Evolutionary conservation across 1,139 yeast genomes (phyloP).

Genomic region (Yamadazyma siamensis): DNA sequence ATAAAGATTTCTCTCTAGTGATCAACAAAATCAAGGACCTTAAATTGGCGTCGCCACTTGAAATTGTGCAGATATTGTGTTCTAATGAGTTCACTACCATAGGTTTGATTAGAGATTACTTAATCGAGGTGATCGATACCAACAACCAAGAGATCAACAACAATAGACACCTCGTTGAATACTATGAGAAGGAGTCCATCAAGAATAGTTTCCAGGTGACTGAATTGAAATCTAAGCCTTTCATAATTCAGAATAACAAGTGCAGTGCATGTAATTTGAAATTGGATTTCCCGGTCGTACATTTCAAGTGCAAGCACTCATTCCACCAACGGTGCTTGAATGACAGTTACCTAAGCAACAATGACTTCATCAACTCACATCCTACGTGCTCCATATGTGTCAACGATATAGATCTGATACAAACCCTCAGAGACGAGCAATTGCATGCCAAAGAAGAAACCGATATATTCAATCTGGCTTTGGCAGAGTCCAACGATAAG

Average conservation of each 20-base stretch:
- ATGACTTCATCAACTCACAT: conserved; percentile 16
- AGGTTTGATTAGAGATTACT: conserved; percentile 68
- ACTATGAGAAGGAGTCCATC: conserved; percentile 67
- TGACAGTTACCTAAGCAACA: conserved; percentile 30
- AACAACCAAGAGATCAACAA: conserved; percentile 67
- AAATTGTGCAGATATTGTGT: conserved; percentile 67
- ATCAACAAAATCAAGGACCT: conserved; percentile 51
- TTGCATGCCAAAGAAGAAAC: conserved; percentile 57
- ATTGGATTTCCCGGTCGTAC: conserved; percentile 77
- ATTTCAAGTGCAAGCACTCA: conserved; percentile 84
- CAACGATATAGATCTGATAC: conserved; percentile 63
- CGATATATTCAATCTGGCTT: conserved; percentile 58
- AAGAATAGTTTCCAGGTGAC: conserved; percentile 52
- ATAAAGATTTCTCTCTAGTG: conserved; percentile 46
- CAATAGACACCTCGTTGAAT: conserved; percentile 61
- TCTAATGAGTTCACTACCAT: conserved; percentile 55
- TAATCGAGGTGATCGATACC: conserved; percentile 58
- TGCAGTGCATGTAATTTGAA: conserved; percentile 71
- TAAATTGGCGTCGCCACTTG: conserved; percentile 68
- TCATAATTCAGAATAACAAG: conserved; percentile 61
- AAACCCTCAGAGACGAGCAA: conserved; percentile 57
- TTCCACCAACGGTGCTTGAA: conserved; percentile 80
- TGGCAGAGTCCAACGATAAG: conserved; percentile 60
- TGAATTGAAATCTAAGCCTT: conserved; percentile 51
- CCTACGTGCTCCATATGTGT: conserved; percentile 68